These are phyloP conservation scores for Schwanniomyces occidentalis DNA, from an alignment of 805 yeast species.

Conservation along the genomic window DNA sequence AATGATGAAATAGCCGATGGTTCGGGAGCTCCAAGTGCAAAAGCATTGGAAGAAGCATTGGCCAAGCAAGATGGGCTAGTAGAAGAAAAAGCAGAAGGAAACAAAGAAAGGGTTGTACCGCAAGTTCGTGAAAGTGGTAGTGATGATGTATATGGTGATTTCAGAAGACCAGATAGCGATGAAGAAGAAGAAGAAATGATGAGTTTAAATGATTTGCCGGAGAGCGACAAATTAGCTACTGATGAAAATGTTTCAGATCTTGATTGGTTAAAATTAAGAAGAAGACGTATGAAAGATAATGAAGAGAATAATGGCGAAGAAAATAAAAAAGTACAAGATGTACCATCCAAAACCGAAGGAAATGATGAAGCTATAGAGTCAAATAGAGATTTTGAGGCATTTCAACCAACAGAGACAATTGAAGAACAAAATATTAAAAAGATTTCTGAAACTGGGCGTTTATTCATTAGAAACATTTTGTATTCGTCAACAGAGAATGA, in stretches of 20 bases:
- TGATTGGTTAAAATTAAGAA: constrained; percentile 82
- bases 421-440: constrained; percentile 52
- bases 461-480: constrained; percentile 83
- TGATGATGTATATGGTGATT: constrained; percentile 56
- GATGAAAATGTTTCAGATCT: constrained; percentile 66
- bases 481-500: constrained; percentile 82
- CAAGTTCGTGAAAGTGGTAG: constrained; percentile 44
- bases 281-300: constrained; percentile 60
- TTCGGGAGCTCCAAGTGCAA: constrained; percentile 45
- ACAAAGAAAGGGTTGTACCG: constrained; percentile 30
- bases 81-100: constrained; percentile 4
- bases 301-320: constrained; percentile 17
- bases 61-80: constrained; percentile 20
- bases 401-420: constrained; percentile 23
- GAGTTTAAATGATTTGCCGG: constrained; percentile 29
- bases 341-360: constrained; percentile 6
- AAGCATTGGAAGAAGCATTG: constrained; percentile 45
- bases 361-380: constrained; percentile 1
- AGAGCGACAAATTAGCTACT: constrained; percentile 32
- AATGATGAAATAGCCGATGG: constrained; percentile 55
- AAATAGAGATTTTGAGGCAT: background rate
- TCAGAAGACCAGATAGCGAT: constrained; percentile 36
- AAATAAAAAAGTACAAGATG: constrained; percentile 13
- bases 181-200: constrained; percentile 55
- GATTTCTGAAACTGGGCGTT: constrained; percentile 70